Evolutionary conservation across 768 basidiomycete genomes (phyloP).

Genomic region (Phanerochaete carnosa): DNA sequence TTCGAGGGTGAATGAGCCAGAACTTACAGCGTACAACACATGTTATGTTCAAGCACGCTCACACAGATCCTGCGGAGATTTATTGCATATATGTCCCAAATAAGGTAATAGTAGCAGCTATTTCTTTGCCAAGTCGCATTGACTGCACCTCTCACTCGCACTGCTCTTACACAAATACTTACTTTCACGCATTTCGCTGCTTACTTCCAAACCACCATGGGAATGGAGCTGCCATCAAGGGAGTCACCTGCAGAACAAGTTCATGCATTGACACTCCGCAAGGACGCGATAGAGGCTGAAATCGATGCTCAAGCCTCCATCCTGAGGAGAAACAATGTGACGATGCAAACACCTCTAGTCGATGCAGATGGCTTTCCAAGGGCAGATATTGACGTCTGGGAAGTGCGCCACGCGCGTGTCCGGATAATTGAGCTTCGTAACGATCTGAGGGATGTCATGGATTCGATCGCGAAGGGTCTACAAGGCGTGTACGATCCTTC

Average conservation of each 20-base stretch:
- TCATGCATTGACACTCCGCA: constrained; percentile 59
- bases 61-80: neutral
- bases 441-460: constrained; percentile 64
- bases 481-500: constrained; percentile 56
- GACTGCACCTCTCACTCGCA: too few species aligned
- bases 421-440: constrained; percentile 81
- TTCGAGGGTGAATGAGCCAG: neutral
- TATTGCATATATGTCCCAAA: neutral
- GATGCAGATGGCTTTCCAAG: constrained; percentile 89
- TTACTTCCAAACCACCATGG: constrained; percentile 34
- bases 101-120: neutral
- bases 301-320: constrained; percentile 60
- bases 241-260: constrained; percentile 54
- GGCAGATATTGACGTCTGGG: constrained; percentile 80
- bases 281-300: constrained; percentile 71
- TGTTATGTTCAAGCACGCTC: neutral
- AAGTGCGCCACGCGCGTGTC: constrained; percentile 70
- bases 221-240: constrained; percentile 41
- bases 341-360: constrained; percentile 72
- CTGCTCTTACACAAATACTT: too few species aligned
- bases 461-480: constrained; percentile 64
- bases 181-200: too few species aligned
- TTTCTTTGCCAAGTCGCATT: neutral
- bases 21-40: neutral
- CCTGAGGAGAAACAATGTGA: constrained; percentile 59